These are phyloP conservation scores for Arachis monticola DNA, from an alignment of 331 rosid genomes.

Conservation along the genomic window DNA sequence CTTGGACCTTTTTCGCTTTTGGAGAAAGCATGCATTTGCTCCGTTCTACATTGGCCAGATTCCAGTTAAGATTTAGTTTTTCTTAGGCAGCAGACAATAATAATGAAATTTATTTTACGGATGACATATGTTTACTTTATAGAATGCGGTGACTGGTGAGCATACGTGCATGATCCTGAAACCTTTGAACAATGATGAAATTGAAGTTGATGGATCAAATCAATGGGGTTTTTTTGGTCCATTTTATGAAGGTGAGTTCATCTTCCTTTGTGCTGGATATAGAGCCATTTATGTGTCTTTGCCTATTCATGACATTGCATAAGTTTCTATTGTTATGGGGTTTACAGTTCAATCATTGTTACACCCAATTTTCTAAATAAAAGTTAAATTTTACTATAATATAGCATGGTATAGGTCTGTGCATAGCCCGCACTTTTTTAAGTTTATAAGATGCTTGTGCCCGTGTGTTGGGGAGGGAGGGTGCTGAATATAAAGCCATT, in stretches of 20 bases:
- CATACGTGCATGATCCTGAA: slow-evolving; percentile 91
- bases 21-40: slow-evolving; percentile 91
- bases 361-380: too few species aligned
- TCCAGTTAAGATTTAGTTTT: slow-evolving; percentile 77
- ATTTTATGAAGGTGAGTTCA: slow-evolving; percentile 69
- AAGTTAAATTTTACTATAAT: too few species aligned
- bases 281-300: too few species aligned
- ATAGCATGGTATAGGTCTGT: too few species aligned
- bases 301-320: too few species aligned
- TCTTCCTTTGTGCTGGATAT: background rate
- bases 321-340: too few species aligned
- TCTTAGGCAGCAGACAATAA: slow-evolving; percentile 21
- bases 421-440: too few species aligned
- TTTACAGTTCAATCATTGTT: too few species aligned
- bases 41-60: slow-evolving; percentile 95
- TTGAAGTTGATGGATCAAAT: slow-evolving; percentile 70
- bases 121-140: slow-evolving; percentile 30
- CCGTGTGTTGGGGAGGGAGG: too few species aligned
- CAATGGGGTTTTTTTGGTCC: slow-evolving; percentile 72
- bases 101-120: slow-evolving; percentile 19
- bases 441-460: too few species aligned
- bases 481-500: background rate
- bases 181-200: slow-evolving; percentile 84
- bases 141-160: slow-evolving; percentile 92
- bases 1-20: slow-evolving; percentile 84